Evolutionary conservation across 2,329 filamentous ascomycete species (phyloP), one percentile per base, ranked within the genome.

Genomic region (Dendrostoma leiphaemia): DNA sequence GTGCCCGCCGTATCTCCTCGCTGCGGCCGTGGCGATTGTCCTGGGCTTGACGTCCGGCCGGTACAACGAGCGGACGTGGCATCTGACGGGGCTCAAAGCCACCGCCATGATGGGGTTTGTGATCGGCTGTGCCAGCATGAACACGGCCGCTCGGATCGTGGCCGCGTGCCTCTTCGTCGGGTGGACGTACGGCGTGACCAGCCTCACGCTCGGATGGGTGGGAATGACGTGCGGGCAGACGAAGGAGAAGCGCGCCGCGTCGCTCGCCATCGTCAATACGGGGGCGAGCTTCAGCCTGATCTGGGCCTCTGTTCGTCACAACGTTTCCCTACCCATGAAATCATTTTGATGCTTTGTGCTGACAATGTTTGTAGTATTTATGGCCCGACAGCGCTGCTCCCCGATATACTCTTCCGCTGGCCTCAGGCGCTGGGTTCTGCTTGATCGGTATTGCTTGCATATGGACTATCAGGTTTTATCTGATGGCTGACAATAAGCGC

Each of bases 41-140:
- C 0, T 55, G 26, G 48, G 38, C 4, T 69, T 62, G 66, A 74
- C 68, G 9, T 77, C 75, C 0, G 79, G 76, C 0, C 68, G 67
- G 3, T 70, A 72, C 60, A 74, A 78, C 51, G 76, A 78, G 56
- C 69, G 74, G 17, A 77, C 74, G 0, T 77, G 71, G 73, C 76
- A 78, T 56, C 72, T 75, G 28, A 75, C 73, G 1, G 53, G 67
- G 10, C 69, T 69, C 10, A 77, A 77, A 50, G 34, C 65, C 4
- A 54, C 73, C 23, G 75, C 73, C 1, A 65, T 75, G 1, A 54
- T 69, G 6, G 74, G 74, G 1, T 74, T 73, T 57, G 53, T 72
- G 9, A 54, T 64, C 2, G 59, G 60, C 9, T 58, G 54, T 57
- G 44, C 62, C 45, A 54, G 67, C 40, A 41, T 66, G 53, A 40